Percentiles rank a stretch among this genome's conserved stretches.
Conservation (phyloP, 2,329 filamentous ascomycete species). For the Penicillium sp. region DNA sequence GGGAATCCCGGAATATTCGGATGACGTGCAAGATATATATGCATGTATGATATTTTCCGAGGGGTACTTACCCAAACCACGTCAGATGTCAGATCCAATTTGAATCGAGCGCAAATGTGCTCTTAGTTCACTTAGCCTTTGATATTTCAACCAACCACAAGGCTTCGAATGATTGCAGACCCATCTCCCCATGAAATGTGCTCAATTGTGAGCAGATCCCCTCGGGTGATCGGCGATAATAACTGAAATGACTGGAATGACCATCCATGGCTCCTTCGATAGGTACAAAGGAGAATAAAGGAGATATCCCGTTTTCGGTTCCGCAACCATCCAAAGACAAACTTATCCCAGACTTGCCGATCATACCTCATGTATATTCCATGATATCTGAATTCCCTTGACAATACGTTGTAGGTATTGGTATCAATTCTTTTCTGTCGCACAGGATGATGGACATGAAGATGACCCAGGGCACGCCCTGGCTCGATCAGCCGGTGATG, state of each 20-base stretch:
- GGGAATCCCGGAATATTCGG: not conserved
- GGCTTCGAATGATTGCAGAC: not conserved
- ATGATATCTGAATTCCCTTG: not conserved
- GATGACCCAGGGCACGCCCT: constrained; percentile 25
- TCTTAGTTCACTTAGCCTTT: constrained; percentile 4
- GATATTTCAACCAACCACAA: not conserved
- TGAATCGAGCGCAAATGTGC: constrained; percentile 13
- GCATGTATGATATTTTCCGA: not conserved
- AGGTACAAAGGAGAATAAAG: not conserved
- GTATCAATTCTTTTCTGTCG: not conserved
- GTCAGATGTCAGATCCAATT: not conserved
- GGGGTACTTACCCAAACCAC: not conserved
- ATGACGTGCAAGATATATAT: not conserved
- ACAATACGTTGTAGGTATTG: not conserved
- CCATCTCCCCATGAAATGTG: constrained; percentile 20
- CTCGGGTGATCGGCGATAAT: constrained; percentile 13
- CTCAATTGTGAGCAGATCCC: constrained; percentile 30
- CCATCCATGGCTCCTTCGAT: not conserved
- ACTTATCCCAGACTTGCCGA: not conserved
- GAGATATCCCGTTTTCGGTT: constrained; percentile 16
- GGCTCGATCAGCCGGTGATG: constrained; percentile 35
- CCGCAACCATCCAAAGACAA: not conserved
- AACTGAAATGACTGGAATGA: constrained; percentile 7
- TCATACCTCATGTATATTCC: not conserved
- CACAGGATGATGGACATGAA: constrained; percentile 20